Conservation (phyloP, 2,329 filamentous ascomycete species). For the Ilyonectria sp. region DNA sequence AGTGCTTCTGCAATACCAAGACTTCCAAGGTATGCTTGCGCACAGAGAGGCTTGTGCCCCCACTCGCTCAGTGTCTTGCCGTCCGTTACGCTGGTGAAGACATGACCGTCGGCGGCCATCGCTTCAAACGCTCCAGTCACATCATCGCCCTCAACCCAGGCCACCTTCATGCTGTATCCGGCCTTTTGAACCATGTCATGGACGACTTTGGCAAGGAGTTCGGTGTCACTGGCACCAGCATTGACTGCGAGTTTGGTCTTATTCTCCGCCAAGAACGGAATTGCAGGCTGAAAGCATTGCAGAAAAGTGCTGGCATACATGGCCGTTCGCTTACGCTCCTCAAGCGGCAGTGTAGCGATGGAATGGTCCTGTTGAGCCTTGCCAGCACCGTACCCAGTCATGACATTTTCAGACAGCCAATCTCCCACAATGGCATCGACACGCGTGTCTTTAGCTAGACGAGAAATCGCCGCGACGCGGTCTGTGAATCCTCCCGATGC, state of each 20-base stretch:
- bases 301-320: slow-evolving; percentile 54
- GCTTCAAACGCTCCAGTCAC: slow-evolving; percentile 50
- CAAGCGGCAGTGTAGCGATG: slow-evolving; percentile 31
- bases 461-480: slow-evolving; percentile 50
- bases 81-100: slow-evolving; percentile 45
- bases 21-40: slow-evolving; percentile 68
- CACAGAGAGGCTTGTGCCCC: slow-evolving; percentile 42
- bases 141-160: slow-evolving; percentile 58
- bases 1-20: slow-evolving; percentile 59
- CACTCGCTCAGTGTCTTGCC: slow-evolving; percentile 19
- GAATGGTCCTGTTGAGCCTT: slow-evolving; percentile 34
- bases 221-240: slow-evolving; percentile 55
- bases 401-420: slow-evolving; percentile 60
- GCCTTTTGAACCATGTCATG: slow-evolving; percentile 68
- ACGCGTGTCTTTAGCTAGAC: slow-evolving; percentile 39
- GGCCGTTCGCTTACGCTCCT: slow-evolving; percentile 24
- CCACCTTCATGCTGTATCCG: slow-evolving; percentile 59
- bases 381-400: slow-evolving; percentile 55
- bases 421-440: slow-evolving; percentile 38
- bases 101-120: slow-evolving; percentile 44
- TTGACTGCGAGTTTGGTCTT: slow-evolving; percentile 56
- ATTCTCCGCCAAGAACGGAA: slow-evolving; percentile 50
- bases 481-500: slow-evolving; percentile 50
- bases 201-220: slow-evolving; percentile 60
- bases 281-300: slow-evolving; percentile 43